phyloP scores from a whole-genome alignment of 768 basidiomycete genomes.

The Lactarius deliciosus region DNA sequence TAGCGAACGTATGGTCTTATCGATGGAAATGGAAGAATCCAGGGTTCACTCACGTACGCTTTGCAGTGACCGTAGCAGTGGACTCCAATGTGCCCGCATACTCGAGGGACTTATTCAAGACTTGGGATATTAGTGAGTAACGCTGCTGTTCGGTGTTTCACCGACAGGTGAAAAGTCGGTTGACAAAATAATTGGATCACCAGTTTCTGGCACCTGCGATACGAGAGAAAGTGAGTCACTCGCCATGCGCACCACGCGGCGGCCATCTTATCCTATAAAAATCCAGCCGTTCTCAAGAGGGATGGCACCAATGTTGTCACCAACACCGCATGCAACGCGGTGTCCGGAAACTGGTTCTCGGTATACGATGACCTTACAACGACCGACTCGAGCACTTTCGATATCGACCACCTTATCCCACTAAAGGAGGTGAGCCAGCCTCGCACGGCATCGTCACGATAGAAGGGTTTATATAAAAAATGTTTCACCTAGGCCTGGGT shows the following conservation, averaged over 20 bases:
- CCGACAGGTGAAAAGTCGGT: not conserved
- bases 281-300: conserved; percentile 34
- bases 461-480: not conserved
- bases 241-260: not conserved
- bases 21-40: not conserved
- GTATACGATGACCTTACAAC: conserved; percentile 51
- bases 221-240: conserved; percentile 48
- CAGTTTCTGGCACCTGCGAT: conserved; percentile 52
- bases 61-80: conserved; percentile 40
- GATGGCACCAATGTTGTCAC: conserved; percentile 43
- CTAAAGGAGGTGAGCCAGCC: conserved; percentile 45
- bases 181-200: not conserved
- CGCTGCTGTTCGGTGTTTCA: not conserved
- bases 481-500: conserved; percentile 47
- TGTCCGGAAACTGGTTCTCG: conserved; percentile 52
- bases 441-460: not conserved
- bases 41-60: not conserved
- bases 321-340: conserved; percentile 41
- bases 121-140: conserved; percentile 49
- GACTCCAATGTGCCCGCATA: conserved; percentile 47
- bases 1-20: conserved; percentile 28
- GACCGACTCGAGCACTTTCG: conserved; percentile 46
- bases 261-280: not conserved
- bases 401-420: conserved; percentile 56
- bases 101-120: conserved; percentile 43